Base-by-base conservation (phyloP, 2,329 filamentous ascomycete genomes). In the Fusarium graminum region DNA sequence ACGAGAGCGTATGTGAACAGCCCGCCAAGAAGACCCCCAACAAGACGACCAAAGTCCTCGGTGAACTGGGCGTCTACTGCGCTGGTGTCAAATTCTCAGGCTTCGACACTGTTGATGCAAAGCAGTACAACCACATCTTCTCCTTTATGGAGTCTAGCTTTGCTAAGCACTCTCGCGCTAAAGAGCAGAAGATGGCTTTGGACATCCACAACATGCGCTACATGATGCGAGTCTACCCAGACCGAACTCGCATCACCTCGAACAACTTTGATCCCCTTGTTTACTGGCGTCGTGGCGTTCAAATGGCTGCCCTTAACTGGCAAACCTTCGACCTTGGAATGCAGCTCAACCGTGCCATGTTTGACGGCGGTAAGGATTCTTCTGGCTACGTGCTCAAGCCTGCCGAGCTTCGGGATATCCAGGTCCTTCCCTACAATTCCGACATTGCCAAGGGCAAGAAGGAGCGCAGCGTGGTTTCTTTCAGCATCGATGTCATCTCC, bases 301-400 rank as follows among this genome's bases (percentile, higher is more conserved):
- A 99, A 79, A 98, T 99, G 94, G 93, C 92, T 14, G 95, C 95
- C 1, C 84, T 98, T 65, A 99, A 99, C 79, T 98, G 95, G 94
- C 95, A 99, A 79, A 98, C 94, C 0, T 97, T 96, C 74, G 95
- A 98, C 75, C 85, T 96, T 17, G 93, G 94, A 43, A 95, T 97
- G 87, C 94, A 98, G 75, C 86, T 98, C 77, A 98, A 98, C 76
- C 92, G 95, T 70, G 95, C 95, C 74, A 98, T 99, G 95, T 99
- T 97, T 75, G 91, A 93, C 44, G 92, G 92, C 58, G 92, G 93
- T 41, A 90, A 86, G 13, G 95, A 97, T 79, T 88, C 89, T 55
- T 92, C 92, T 4, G 95, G 95, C 42, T 99, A 98, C 73, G 93
- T 98, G 14, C 86, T 97, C 52, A 99, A 99, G 81, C 94, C 95